Conservation (phyloP, 805 yeast species). For the Groenewaldozyma tartarivorans region DNA sequence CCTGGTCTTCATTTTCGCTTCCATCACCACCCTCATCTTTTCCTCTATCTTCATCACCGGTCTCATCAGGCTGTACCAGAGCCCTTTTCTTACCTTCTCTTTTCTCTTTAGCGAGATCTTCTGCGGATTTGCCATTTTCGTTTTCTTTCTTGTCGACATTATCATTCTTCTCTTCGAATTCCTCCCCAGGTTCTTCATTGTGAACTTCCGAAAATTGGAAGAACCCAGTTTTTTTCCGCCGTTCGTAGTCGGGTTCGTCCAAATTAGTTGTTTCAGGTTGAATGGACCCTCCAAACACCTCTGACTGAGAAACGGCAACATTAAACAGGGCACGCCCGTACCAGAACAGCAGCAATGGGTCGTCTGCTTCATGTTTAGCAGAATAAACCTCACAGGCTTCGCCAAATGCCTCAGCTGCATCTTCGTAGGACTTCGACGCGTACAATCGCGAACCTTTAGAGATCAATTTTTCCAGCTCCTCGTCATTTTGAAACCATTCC, state of each 20-base stretch:
- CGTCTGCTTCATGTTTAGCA: constrained; percentile 40
- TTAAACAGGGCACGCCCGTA: constrained; percentile 78
- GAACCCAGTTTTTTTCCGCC: constrained; percentile 11
- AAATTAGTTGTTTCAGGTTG: not conserved
- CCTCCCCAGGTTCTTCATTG: not conserved
- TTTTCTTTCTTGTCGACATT: constrained; percentile 20
- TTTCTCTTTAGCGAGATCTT: constrained; percentile 16
- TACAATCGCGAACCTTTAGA: constrained; percentile 55
- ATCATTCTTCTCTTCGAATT: not conserved
- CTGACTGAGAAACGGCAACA: constrained; percentile 64
- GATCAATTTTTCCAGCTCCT: constrained; percentile 39
- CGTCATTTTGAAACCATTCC: constrained; percentile 2
- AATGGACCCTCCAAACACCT: constrained; percentile 55
- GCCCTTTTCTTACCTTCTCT: constrained; percentile 22
- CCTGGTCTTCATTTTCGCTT: constrained; percentile 21
- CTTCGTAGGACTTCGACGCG: constrained; percentile 55
- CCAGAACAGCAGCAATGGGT: constrained; percentile 59
- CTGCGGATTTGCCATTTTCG: constrained; percentile 19
- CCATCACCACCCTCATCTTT: constrained; percentile 18
- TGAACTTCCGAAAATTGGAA: constrained; percentile 16
- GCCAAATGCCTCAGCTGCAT: constrained; percentile 62
- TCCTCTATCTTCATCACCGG: constrained; percentile 7
- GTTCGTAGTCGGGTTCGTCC: not conserved
- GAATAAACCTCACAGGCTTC: constrained; percentile 58
- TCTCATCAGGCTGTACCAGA: constrained; percentile 21